Base-by-base conservation (phyloP, 352 stramenopile genomes). In the Pythium aristosporum region DNA sequence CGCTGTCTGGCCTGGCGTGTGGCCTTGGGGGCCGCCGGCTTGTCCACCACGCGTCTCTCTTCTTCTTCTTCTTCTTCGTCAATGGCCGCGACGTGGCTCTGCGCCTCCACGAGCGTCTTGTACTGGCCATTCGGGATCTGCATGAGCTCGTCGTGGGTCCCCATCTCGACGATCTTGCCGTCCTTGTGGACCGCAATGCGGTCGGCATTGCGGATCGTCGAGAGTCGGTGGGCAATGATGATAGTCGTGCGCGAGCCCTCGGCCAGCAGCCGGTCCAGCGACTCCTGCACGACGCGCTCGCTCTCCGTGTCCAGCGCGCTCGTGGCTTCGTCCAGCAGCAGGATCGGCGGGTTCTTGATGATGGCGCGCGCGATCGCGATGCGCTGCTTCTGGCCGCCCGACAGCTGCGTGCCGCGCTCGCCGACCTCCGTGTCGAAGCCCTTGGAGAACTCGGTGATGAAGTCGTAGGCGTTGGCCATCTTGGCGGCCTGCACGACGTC, bases 341-440 rank as follows among this genome's bases (percentile, higher is more conserved):
- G 74, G 20, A 97, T 75, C 2, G 73, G 57, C 3, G 89, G 91
- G 51, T 96, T 89, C 42, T 87, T 85, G 41, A 98, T 65, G 36
- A 98, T 71, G 0, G 91, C 93, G 34, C 95, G 78, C 10, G 92
- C 92, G 61, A 98, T 98, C 16, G 87, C 88, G 65, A 98, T 89
- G n/a, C 94, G 74, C 67, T 99, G 95, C 61, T 97, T 97, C 79
- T 98, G 96, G 9, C 93, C 95, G 28, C 93, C 93, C 18, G 68
- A 88, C 1, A 98, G 68, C 65, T 92, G 77, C 15, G 92, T 76
- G 23, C 91, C 92, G 15, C 85, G 65, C 58, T 98, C 89, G 20
- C 92, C 92, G 28, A 97, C 87, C 37, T 88, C 61, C 10, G 94
- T 98, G 50, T 96, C 74, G 53, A 96, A 95, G 5, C 79, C 80